These are phyloP conservation scores for Blepharisma stoltei DNA, from an alignment of 73 alveolate genomes.

Conservation along the genomic window DNA sequence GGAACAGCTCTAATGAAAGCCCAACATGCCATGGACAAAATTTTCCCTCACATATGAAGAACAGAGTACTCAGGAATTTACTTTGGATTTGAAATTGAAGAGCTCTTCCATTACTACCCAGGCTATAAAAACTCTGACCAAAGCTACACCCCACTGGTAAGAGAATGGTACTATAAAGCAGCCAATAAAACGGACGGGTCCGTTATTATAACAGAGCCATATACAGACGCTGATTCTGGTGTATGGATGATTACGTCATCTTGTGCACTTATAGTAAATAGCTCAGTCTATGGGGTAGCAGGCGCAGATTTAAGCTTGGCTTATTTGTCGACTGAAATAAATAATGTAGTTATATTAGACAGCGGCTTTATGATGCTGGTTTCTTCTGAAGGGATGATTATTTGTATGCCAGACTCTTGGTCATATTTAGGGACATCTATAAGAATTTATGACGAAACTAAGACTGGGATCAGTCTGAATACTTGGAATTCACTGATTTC, in stretches of 20 bases:
- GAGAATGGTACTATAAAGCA: conserved; percentile 28
- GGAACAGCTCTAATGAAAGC: not conserved
- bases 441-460: conserved; percentile 20
- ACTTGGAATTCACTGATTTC: not conserved
- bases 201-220: conserved; percentile 6
- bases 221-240: not conserved
- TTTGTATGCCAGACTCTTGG: conserved; percentile 15
- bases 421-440: not conserved
- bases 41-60: not conserved
- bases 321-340: not conserved
- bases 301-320: not conserved
- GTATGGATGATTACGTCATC: not conserved
- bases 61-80: not conserved
- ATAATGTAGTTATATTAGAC: not conserved
- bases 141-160: conserved; percentile 15
- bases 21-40: not conserved
- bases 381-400: not conserved
- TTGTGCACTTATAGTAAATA: not conserved
- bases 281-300: not conserved
- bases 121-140: not conserved
- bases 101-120: not conserved
- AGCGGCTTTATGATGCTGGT: conserved; percentile 11
- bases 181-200: not conserved
- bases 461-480: not conserved
- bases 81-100: conserved; percentile 1